phyloP scores from a whole-genome alignment of 129 eudicot genomes.

The Kitagawia praeruptora region DNA sequence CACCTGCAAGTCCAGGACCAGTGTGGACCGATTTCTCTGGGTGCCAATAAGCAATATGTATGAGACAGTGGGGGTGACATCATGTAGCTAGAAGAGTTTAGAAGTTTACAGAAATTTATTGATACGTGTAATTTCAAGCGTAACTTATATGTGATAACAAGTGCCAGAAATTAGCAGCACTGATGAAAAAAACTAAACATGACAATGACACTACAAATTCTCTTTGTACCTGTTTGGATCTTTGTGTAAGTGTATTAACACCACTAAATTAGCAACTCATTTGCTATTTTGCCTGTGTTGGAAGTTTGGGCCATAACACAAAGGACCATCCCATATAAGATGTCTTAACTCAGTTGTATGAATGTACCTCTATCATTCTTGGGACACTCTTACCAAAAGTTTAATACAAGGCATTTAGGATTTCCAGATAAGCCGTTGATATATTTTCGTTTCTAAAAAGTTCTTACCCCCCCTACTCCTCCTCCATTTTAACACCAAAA shows the following conservation, averaged over 20 bases:
- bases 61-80: too few relatives aligned
- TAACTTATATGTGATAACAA: not conserved
- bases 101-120: too few relatives aligned
- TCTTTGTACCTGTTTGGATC: not conserved
- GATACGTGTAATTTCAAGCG: too few relatives aligned
- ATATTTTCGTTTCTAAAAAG: too few relatives aligned
- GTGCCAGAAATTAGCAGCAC: conserved; percentile 1
- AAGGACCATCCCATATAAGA: not conserved
- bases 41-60: not conserved
- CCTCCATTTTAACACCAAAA: too few relatives aligned
- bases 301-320: not conserved
- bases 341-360: not conserved
- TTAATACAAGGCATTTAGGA: too few relatives aligned
- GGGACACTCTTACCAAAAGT: not conserved
- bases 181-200: conserved; percentile 1
- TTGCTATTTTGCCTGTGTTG: too few relatives aligned
- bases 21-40: not conserved
- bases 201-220: not conserved
- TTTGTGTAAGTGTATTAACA: not conserved
- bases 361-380: not conserved
- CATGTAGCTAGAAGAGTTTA: too few relatives aligned
- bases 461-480: too few relatives aligned
- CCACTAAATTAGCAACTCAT: not conserved
- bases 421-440: too few relatives aligned
- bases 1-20: not conserved